Evolutionary conservation across 2,329 filamentous ascomycete genomes (phyloP).

Genomic region (Talaromyces sp.): DNA sequence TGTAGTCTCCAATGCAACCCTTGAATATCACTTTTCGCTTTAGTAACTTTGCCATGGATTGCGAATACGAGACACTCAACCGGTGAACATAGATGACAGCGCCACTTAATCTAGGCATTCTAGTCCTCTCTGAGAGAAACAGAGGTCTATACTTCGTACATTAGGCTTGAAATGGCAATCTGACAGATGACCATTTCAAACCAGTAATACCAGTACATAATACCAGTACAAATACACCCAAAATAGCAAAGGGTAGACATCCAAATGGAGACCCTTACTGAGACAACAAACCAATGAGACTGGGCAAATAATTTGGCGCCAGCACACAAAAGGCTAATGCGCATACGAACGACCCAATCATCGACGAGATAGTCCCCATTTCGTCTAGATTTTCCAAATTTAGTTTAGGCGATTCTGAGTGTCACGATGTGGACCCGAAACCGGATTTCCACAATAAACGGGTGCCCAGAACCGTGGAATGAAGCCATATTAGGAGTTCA

Average conservation of each 20-base stretch:
- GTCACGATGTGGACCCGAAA: background rate
- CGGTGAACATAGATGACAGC: too few species aligned
- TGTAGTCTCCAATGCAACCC: too few species aligned
- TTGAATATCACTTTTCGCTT: too few species aligned
- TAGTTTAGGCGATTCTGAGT: background rate
- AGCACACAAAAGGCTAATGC: background rate
- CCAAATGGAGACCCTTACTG: background rate
- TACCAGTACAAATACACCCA: conserved; percentile 1
- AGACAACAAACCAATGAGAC: background rate
- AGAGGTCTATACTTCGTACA: background rate
- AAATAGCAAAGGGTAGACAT: background rate
- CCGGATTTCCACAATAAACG: background rate
- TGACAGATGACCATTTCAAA: background rate
- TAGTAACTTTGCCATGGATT: too few species aligned
- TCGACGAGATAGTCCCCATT: background rate
- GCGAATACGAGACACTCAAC: too few species aligned
- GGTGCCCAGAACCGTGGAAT: conserved; percentile 3
- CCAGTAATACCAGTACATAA: background rate
- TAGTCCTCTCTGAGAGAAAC: too few species aligned
- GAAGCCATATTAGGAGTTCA: background rate
- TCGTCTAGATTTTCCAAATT: conserved; percentile 6
- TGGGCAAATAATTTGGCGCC: conserved; percentile 2
- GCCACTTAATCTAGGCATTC: too few species aligned
- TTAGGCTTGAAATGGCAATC: too few species aligned
- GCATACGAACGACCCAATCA: background rate